A percentile compares a stretch with the other conserved stretches of the same genome.
Evolutionary conservation across 1,284 basidiomycete species (phyloP).

Genomic region (Hortiboletus rubellus): DNA sequence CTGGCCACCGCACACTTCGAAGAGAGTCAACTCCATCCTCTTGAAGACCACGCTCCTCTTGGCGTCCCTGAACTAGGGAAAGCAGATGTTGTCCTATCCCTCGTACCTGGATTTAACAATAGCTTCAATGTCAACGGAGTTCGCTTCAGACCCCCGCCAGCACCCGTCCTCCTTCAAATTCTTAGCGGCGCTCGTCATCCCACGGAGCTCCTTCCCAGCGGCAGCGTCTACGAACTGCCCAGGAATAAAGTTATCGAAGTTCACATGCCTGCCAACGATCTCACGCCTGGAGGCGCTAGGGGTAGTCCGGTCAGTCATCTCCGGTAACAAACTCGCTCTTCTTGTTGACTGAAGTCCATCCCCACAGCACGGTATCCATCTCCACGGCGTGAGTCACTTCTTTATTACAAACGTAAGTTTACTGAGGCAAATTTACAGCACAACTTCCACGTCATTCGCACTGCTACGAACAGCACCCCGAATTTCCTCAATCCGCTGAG

Average conservation of each 20-base stretch:
- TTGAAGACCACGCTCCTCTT: constrained; percentile 30
- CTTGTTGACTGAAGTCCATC: background rate
- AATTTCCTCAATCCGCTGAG: constrained; percentile 37
- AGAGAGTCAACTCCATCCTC: constrained; percentile 36
- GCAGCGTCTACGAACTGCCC: constrained; percentile 47
- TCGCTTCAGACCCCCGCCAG: constrained; percentile 40
- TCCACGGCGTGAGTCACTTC: constrained; percentile 33
- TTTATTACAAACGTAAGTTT: background rate
- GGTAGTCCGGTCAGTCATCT: constrained; percentile 39
- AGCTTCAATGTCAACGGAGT: constrained; percentile 39
- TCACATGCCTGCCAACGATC: constrained; percentile 34
- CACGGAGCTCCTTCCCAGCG: constrained; percentile 45
- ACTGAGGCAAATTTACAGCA: constrained; percentile 29
- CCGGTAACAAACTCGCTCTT: background rate
- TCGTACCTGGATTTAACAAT: constrained; percentile 26
- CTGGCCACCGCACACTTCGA: constrained; percentile 25
- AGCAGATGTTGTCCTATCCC: constrained; percentile 37
- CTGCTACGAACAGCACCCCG: constrained; percentile 24
- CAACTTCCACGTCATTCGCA: constrained; percentile 40
- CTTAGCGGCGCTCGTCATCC: constrained; percentile 47
- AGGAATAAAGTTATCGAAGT: constrained; percentile 49
- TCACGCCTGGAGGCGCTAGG: constrained; percentile 27
- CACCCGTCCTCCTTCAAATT: constrained; percentile 53
- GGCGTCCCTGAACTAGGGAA: constrained; percentile 36
- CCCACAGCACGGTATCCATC: constrained; percentile 37